Base-by-base conservation (phyloP, 176 grass and related monocot species). In the Hsuehochloa calcarea region DNA sequence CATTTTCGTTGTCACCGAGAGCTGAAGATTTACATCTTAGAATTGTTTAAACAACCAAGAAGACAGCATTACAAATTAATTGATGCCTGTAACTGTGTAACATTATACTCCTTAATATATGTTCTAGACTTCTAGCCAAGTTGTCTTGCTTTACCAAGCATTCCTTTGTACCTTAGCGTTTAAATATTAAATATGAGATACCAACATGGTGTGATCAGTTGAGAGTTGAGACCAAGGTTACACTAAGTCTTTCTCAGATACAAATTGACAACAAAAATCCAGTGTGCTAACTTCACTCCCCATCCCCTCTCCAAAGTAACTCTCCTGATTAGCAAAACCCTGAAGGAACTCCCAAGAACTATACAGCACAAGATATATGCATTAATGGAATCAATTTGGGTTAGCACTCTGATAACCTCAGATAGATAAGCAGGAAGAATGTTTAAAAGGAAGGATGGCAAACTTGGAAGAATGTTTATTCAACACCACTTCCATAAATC, bases 11-110 rank as follows among this genome's bases (percentile, higher is more conserved):
- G 41, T 5, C 50, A 49, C 11, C 19, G 39, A 70, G 56, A 82
- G 11, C 45, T 43, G 67, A 78, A 23, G 16, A 41, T 66, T 58
- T 59, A 78, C 19, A 69, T 35, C 34, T 75, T 52, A 86, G 11
- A 37, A 66, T 37, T 79, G n/a, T 19, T 79, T 26, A 55, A 77
- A 85, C 34, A 89, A 62, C 40, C 6, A 81, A 70, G 8, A 43
- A 81, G 68, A 2, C 31, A 66, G 5, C 13, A 66, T 73, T 58
- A 71, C 60, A 79, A 72, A 44, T 65, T 37, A 47, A 59, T 49
- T 61, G 6, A 12, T 55, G 70, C 22, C 8, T 37, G 27, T 23
- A 72, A 81, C 27, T n/a, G 23, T 49, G 41, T 7, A 49, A 68
- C 55, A 56, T 62, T 74, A 61, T 31, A 80, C 22, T 74, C 56